A percentile compares a stretch with the other conserved stretches of the same genome.
phyloP scores from a whole-genome alignment of 2,329 filamentous ascomycete genomes.

The Fusarium longipes region DNA sequence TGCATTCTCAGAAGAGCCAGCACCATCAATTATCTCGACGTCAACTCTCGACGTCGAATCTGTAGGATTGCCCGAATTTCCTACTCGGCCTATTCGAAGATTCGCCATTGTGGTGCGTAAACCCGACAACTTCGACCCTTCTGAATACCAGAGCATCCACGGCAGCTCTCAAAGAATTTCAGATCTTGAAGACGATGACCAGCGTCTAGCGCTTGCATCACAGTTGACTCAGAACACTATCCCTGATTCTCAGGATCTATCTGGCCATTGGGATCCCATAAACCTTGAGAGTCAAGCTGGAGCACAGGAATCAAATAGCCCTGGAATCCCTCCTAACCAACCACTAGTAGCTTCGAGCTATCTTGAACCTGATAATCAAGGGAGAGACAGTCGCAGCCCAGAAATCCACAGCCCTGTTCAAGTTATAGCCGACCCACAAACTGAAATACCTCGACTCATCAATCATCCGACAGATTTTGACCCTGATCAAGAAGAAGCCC shows the following conservation, averaged over 20 bases:
- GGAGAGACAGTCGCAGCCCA: background rate
- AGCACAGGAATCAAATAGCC: conserved; percentile 3
- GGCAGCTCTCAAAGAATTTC: conserved; percentile 47
- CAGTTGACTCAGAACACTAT: conserved; percentile 54
- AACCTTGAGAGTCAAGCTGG: conserved; percentile 6
- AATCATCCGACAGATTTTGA: background rate
- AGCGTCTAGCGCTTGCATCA: conserved; percentile 47
- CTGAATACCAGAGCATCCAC: conserved; percentile 53
- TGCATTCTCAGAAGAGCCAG: conserved; percentile 48
- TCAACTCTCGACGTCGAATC: conserved; percentile 42
- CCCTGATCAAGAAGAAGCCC: background rate
- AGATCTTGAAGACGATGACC: conserved; percentile 52
- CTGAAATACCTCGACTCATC: background rate
- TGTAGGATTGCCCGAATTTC: conserved; percentile 18
- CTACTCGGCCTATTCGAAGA: conserved; percentile 19
- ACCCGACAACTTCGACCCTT: conserved; percentile 48
- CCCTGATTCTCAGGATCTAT: conserved; percentile 58
- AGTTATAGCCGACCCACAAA: background rate
- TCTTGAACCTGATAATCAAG: background rate
- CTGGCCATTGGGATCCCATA: conserved; percentile 41
- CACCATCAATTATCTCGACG: conserved; percentile 47
- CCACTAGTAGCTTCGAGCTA: background rate
- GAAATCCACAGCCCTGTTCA: background rate
- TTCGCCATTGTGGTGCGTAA: conserved; percentile 50
- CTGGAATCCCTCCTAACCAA: background rate